phyloP scores from a whole-genome alignment of 768 basidiomycete genomes.

The Hebeloma cylindrosporum region DNA sequence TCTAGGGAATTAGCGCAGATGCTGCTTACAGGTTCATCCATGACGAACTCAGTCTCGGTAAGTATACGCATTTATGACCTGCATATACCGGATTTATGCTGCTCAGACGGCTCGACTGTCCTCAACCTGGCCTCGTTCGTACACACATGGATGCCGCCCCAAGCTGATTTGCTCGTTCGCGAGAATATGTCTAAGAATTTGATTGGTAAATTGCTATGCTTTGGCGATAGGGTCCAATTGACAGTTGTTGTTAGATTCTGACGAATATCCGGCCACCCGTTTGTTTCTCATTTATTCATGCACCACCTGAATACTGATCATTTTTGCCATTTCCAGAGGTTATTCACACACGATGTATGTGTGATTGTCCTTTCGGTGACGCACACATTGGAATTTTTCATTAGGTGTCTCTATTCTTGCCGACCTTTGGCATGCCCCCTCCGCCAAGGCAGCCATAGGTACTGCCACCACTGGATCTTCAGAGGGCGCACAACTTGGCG shows the following conservation, averaged over 20 bases:
- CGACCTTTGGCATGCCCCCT: slow-evolving; percentile 69
- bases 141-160: slow-evolving; percentile 62
- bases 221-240: slow-evolving; percentile 1
- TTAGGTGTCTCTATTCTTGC: slow-evolving; percentile 52
- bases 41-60: slow-evolving; percentile 63
- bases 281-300: slow-evolving; percentile 8
- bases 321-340: slow-evolving; percentile 32
- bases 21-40: slow-evolving; percentile 55
- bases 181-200: slow-evolving; percentile 71
- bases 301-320: background rate
- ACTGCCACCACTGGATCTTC: slow-evolving; percentile 72
- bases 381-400: background rate
- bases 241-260: slow-evolving; percentile 33
- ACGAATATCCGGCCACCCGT: slow-evolving; percentile 72
- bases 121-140: slow-evolving; percentile 67
- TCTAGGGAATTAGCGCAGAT: slow-evolving; percentile 56
- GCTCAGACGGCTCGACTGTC: slow-evolving; percentile 53
- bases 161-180: slow-evolving; percentile 51
- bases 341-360: slow-evolving; percentile 52
- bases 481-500: slow-evolving; percentile 75
- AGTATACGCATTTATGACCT: slow-evolving; percentile 17
- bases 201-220: slow-evolving; percentile 38
- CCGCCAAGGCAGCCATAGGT: slow-evolving; percentile 60
- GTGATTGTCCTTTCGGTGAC: background rate
- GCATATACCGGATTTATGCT: slow-evolving; percentile 5